A percentile compares a stretch with the other conserved stretches of the same genome.
These are phyloP conservation scores for Diversispora epigaea DNA, from an alignment of 192 early-diverging fungal species.

Conservation along the genomic window DNA sequence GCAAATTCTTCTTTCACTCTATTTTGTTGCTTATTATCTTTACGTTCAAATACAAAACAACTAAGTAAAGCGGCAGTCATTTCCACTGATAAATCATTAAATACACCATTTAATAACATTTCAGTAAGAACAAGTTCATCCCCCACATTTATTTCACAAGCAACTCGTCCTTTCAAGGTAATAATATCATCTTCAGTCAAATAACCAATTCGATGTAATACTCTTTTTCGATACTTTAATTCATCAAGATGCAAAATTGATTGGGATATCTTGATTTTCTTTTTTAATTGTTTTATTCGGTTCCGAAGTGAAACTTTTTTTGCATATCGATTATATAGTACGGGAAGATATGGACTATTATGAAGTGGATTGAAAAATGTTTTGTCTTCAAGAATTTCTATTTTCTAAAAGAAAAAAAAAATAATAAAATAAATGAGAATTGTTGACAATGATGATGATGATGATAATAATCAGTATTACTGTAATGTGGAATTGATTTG, in stretches of 20 bases:
- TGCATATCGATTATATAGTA: slow-evolving; percentile 62
- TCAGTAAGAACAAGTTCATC: slow-evolving; percentile 95
- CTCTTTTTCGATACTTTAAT: slow-evolving; percentile 84
- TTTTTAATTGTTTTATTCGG: slow-evolving; percentile 67
- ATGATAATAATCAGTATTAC: no score
- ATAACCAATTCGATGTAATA: slow-evolving; percentile 89
- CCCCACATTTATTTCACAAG: slow-evolving; percentile 93
- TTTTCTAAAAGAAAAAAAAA: slow-evolving; percentile 49
- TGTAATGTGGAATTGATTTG: no score
- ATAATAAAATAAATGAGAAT: background rate
- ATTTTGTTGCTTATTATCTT: slow-evolving; percentile 54
- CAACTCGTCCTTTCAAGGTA: slow-evolving; percentile 96
- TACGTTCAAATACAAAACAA: slow-evolving; percentile 85
- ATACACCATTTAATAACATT: slow-evolving; percentile 95
- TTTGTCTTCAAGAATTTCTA: slow-evolving; percentile 68
- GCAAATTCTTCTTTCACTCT: slow-evolving; percentile 74
- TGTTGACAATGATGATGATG: background rate
- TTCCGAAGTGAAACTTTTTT: slow-evolving; percentile 60
- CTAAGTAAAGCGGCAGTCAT: slow-evolving; percentile 82
- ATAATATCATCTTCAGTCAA: slow-evolving; percentile 82
- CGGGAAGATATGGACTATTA: slow-evolving; percentile 51
- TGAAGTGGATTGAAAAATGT: slow-evolving; percentile 63
- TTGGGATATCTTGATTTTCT: slow-evolving; percentile 73
- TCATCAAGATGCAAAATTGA: slow-evolving; percentile 90
- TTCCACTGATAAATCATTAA: slow-evolving; percentile 89